phyloP scores from a whole-genome alignment of 2,329 filamentous ascomycete species.

The Zelopaecilomyces penicillatus region DNA sequence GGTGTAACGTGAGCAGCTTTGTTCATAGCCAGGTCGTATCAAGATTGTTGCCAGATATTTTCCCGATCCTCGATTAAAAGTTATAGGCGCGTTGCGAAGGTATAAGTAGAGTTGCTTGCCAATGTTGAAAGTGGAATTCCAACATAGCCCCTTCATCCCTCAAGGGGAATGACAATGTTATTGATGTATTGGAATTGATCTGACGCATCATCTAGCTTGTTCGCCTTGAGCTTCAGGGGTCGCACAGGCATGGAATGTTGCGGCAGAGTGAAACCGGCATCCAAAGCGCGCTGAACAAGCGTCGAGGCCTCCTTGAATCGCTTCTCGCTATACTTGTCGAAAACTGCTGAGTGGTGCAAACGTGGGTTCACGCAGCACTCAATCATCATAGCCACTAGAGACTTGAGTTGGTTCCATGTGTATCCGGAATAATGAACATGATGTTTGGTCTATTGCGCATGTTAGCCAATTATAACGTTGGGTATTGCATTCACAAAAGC shows the following conservation, averaged over 20 bases:
- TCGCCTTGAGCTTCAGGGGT: conserved; percentile 8
- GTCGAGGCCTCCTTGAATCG: conserved; percentile 78
- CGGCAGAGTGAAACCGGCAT: conserved; percentile 47
- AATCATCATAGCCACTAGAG: conserved; percentile 67
- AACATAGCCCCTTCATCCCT: conserved; percentile 14
- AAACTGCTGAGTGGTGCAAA: conserved; percentile 79
- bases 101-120: too few relatives aligned
- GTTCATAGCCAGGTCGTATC: too few relatives aligned
- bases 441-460: conserved; percentile 52
- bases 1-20: too few relatives aligned
- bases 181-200: conserved; percentile 19
- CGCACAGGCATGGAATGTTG: conserved; percentile 32
- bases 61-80: too few relatives aligned
- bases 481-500: conserved; percentile 10
- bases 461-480: not conserved
- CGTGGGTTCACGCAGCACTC: conserved; percentile 79
- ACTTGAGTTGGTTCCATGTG: conserved; percentile 74
- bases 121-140: too few relatives aligned
- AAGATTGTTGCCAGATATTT: too few relatives aligned
- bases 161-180: conserved; percentile 23
- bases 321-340: conserved; percentile 83
- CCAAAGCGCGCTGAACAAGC: conserved; percentile 69
- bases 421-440: conserved; percentile 94
- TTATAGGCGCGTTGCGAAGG: too few relatives aligned
- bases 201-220: conserved; percentile 1